Base-by-base conservation (phyloP, 192 early-diverging fungal genomes). In the Dimargaris cristalligena region DNA sequence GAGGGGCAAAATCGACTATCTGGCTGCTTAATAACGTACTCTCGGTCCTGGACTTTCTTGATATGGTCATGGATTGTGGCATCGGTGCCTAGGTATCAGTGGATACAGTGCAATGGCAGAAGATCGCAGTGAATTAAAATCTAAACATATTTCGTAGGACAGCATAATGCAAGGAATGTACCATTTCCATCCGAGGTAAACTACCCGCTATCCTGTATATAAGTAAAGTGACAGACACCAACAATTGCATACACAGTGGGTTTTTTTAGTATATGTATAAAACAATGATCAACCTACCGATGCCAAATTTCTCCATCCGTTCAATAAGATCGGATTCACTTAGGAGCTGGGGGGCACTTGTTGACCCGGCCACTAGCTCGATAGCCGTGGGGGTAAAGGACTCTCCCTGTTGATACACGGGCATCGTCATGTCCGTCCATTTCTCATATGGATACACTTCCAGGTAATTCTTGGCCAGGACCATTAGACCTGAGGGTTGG, bases 21-120 rank as follows among this genome's bases (percentile, higher is more conserved):
- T 14, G 62, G 59, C 23, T 77, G 73, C 52, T 92, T 86, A 48
- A 80, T 75, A 3, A 78, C 82, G 66, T 99, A 99, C 38, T 93
- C 79, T 14, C 95, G 80, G 1, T 87, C 84, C 13, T 83, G 78
- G 34, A 99, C 87, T 51, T 82, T 97, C 63, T 91, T 89, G 64
- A 99, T 99, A 58, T 97, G 94, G 34, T 94, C 87, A 9, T 85
- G 85, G 32, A 97, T 95, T 0, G 93, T 99, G 0, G 95, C 94
- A 67, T 99, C 95, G 6, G 95, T 99, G 16, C 92, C 84, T 86
- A 58, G 32, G 2, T 49, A 25, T 44, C 33, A 56, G 52, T 4
- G 31, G 26, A 13, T 28, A 61, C 48, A 60, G 52, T 41, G 16
- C 28, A 34, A 2, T 35, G 51, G 38, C 10, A 44, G 20, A 44